Conservation (phyloP, 495 filamentous ascomycete species). For the Xylaria telfairii region DNA sequence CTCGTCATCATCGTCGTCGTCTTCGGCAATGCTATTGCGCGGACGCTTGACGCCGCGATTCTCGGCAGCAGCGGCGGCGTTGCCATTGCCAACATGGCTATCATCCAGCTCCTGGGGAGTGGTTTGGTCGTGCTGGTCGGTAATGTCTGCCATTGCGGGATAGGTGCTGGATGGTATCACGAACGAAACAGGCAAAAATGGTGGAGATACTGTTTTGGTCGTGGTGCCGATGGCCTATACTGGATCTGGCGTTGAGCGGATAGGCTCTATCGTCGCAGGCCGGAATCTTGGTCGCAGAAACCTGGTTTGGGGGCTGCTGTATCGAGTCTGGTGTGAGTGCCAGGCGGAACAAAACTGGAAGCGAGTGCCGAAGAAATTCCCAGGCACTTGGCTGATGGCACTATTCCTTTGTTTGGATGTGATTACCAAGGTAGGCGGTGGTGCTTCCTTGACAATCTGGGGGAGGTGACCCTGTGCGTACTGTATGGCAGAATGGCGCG, state of each 20-base stretch:
- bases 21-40: conserved; percentile 82
- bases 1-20: conserved; percentile 98
- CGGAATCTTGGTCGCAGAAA: conserved; percentile 57
- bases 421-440: conserved; percentile 25
- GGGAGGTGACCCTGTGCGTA: conserved; percentile 9
- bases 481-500: conserved; percentile 15
- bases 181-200: conserved; percentile 54
- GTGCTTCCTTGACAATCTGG: conserved; percentile 19
- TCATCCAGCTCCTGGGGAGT: conserved; percentile 68
- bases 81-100: conserved; percentile 70
- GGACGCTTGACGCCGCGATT: conserved; percentile 87
- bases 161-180: conserved; percentile 55
- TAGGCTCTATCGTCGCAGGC: conserved; percentile 48
- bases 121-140: conserved; percentile 64
- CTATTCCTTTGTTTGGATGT: conserved; percentile 28
- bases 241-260: conserved; percentile 63
- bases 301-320: conserved; percentile 58
- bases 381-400: conserved; percentile 25
- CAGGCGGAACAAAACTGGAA: conserved; percentile 51
- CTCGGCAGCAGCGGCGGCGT: conserved; percentile 59
- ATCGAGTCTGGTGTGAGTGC: conserved; percentile 57
- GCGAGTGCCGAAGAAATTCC: conserved; percentile 45
- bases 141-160: conserved; percentile 65
- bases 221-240: conserved; percentile 65
- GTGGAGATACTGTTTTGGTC: conserved; percentile 64